These are phyloP conservation scores for Cutaneotrichosporon sp. DNA, from an alignment of 1,284 basidiomycete species.

Conservation along the genomic window DNA sequence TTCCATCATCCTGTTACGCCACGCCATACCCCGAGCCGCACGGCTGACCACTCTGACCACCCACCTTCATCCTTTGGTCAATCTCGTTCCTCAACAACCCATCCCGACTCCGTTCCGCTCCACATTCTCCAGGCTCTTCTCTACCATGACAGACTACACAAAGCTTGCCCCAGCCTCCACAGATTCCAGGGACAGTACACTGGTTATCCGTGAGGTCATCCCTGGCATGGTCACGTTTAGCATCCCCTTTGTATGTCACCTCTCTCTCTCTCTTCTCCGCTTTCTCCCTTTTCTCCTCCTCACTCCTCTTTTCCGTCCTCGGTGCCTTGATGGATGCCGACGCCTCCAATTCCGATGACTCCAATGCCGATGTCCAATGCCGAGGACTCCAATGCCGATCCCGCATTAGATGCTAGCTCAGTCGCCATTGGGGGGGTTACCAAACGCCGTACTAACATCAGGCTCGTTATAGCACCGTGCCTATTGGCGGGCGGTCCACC, in stretches of 20 bases:
- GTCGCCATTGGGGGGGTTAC: not conserved
- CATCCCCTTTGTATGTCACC: conserved; percentile 47
- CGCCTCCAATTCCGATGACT: not conserved
- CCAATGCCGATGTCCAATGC: not conserved
- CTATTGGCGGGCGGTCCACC: conserved; percentile 77
- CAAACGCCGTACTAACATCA: conserved; percentile 13
- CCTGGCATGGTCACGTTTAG: conserved; percentile 52
- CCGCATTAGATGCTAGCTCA: too few relatives aligned
- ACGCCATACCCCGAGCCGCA: not conserved
- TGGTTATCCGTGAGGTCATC: conserved; percentile 50
- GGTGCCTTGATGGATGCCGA: not conserved
- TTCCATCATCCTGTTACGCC: not conserved
- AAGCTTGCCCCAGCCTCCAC: conserved; percentile 26
- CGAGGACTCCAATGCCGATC: not conserved
- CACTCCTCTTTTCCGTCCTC: not conserved
- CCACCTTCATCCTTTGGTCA: too few relatives aligned
- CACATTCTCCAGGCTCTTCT: not conserved
- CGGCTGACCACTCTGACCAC: too few relatives aligned
- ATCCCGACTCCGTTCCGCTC: too few relatives aligned
- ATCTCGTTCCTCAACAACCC: too few relatives aligned
- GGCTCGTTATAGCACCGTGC: conserved; percentile 65
- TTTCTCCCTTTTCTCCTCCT: not conserved
- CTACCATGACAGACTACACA: conserved; percentile 17
- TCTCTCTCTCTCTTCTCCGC: too few relatives aligned
- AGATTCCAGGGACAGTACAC: conserved; percentile 35